Evolutionary conservation across 225 moss, liverwort and hornwort genomes (phyloP).

Genomic region (Bryum argenteum): DNA sequence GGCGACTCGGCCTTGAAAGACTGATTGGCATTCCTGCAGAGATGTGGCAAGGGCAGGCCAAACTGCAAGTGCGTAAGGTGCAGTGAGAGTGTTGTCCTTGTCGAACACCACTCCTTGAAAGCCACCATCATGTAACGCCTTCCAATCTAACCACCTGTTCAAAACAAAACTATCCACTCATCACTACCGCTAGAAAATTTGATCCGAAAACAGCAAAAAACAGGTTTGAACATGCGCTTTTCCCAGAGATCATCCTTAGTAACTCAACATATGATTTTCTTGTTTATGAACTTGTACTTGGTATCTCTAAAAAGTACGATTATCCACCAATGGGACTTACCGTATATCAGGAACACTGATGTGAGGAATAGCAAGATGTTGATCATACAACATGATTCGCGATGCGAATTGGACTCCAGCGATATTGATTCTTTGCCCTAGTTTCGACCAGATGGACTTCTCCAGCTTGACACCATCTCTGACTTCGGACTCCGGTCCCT

Average conservation of each 20-base stretch:
- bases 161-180: constrained; percentile 13
- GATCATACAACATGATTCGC: constrained; percentile 69
- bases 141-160: constrained; percentile 87
- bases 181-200: background rate
- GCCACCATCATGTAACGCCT: constrained; percentile 68
- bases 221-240: no score
- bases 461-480: constrained; percentile 52
- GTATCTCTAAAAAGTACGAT: no score
- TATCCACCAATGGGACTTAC: constrained; percentile 23
- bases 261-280: no score
- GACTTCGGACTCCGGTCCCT: constrained; percentile 49
- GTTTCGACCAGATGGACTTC: constrained; percentile 76
- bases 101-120: constrained; percentile 94
- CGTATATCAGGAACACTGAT: constrained; percentile 91
- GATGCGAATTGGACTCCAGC: constrained; percentile 75
- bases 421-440: constrained; percentile 79
- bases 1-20: constrained; percentile 75
- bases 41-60: constrained; percentile 79
- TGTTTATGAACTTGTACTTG: no score
- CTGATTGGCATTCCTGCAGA: constrained; percentile 76
- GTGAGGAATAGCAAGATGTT: constrained; percentile 83
- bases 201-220: no score
- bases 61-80: constrained; percentile 72
- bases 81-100: constrained; percentile 97
- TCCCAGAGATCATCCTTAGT: no score